These are phyloP conservation scores for Fusarium clavum DNA, from an alignment of 2,329 filamentous ascomycete species.

Conservation along the genomic window DNA sequence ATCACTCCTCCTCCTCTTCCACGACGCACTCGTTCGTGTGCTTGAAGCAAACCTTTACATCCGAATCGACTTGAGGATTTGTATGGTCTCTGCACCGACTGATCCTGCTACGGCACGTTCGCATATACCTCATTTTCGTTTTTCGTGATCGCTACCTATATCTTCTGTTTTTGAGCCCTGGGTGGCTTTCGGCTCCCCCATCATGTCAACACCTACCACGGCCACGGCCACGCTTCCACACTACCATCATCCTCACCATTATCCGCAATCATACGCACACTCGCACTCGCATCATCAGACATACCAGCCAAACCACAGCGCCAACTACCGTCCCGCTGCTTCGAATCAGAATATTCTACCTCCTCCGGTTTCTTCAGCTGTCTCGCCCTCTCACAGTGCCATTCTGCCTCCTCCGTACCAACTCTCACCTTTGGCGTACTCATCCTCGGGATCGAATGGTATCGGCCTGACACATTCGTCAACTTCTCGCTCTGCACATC, in stretches of 20 bases:
- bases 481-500: constrained; percentile 46
- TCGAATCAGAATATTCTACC: constrained; percentile 45
- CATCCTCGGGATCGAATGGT: constrained; percentile 50
- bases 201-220: constrained; percentile 85
- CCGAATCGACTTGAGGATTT: constrained; percentile 35
- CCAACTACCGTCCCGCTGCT: constrained; percentile 48
- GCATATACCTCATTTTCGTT: constrained; percentile 17
- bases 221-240: constrained; percentile 78
- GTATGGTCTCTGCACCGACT: constrained; percentile 35
- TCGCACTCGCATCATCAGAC: constrained; percentile 50
- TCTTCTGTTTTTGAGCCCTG: constrained; percentile 35
- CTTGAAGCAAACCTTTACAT: constrained; percentile 19
- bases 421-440: constrained; percentile 48
- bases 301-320: constrained; percentile 45
- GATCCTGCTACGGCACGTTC: constrained; percentile 27
- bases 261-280: constrained; percentile 65
- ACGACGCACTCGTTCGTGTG: constrained; percentile 15
- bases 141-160: constrained; percentile 23
- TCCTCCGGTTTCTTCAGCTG: constrained; percentile 47
- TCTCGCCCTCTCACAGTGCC: constrained; percentile 43
- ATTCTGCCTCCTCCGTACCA: constrained; percentile 47
- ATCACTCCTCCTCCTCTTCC: constrained; percentile 36
- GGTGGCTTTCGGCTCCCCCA: constrained; percentile 43
- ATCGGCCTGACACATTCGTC: constrained; percentile 48
- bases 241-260: constrained; percentile 74